A percentile compares a stretch with the other conserved stretches of the same genome.
Evolutionary conservation across 164 flowering plant genomes (phyloP).

Genomic region (Tinospora cordifolia): DNA sequence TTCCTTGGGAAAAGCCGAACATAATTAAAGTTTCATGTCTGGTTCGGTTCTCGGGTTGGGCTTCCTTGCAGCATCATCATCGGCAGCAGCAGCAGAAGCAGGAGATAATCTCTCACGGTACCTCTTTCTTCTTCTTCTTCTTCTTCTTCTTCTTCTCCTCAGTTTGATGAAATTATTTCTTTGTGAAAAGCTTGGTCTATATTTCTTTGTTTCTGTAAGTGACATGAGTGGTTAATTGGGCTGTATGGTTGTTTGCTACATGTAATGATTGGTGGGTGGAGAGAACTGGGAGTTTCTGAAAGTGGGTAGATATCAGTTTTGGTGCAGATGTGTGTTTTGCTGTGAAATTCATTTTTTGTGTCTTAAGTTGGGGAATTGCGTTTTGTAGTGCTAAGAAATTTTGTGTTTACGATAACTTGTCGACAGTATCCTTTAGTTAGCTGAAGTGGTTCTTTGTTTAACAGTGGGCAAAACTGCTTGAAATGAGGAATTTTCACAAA

Average conservation of each 20-base stretch:
- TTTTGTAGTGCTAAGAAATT: background rate
- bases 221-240: background rate
- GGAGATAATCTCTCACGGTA: conserved; percentile 20
- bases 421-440: background rate
- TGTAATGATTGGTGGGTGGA: background rate
- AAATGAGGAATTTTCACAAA: conserved; percentile 15
- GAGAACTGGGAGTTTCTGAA: too few species aligned
- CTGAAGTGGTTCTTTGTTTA: conserved; percentile 25
- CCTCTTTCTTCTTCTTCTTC: conserved; percentile 17
- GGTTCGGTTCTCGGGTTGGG: conserved; percentile 29
- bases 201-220: background rate
- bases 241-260: background rate
- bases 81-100: conserved; percentile 6
- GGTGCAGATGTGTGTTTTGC: too few species aligned
- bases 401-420: background rate
- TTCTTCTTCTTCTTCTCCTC: too few species aligned
- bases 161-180: too few species aligned
- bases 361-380: background rate
- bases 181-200: too few species aligned
- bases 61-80: background rate
- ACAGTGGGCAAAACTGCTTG: conserved; percentile 19
- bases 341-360: background rate
- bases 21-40: conserved; percentile 25
- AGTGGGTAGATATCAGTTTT: too few species aligned
- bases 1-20: conserved; percentile 11